These are phyloP conservation scores for Aspergillus pseudoglaucus DNA, from an alignment of 2,329 filamentous ascomycete genomes.

Conservation along the genomic window DNA sequence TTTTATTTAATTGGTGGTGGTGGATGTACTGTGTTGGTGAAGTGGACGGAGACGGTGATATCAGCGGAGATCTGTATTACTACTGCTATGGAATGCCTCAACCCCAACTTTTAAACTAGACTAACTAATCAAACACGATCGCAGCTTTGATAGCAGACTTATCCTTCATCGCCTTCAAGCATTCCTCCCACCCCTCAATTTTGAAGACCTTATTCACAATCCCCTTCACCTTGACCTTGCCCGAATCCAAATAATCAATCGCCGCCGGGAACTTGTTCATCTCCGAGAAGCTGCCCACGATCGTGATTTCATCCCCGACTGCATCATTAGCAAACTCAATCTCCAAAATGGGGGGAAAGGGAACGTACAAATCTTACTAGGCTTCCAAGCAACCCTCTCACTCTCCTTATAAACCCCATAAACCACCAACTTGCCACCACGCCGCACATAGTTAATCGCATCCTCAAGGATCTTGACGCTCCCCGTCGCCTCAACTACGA, in stretches of 20 bases:
- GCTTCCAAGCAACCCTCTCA: conserved; percentile 60
- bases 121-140: conserved; percentile 58
- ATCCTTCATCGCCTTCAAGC: conserved; percentile 63
- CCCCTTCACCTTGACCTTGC: conserved; percentile 48
- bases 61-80: background rate
- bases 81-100: background rate
- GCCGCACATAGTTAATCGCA: conserved; percentile 63
- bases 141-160: conserved; percentile 69
- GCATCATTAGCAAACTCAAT: conserved; percentile 7
- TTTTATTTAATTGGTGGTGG: conserved; percentile 14
- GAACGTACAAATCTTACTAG: conserved; percentile 61
- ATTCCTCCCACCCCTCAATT: conserved; percentile 66
- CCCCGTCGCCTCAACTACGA: conserved; percentile 66
- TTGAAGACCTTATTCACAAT: conserved; percentile 69
- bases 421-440: conserved; percentile 64
- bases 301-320: conserved; percentile 60
- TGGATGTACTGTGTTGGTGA: background rate
- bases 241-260: conserved; percentile 46
- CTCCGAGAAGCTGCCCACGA: conserved; percentile 67
- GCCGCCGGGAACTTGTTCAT: conserved; percentile 63
- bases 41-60: background rate
- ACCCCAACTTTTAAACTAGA: background rate
- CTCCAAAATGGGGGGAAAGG: background rate
- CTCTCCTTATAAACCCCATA: conserved; percentile 63
- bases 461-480: conserved; percentile 63